Base-by-base conservation (phyloP, 1,139 yeast genomes). In the Blastobotrys capitulatus region DNA sequence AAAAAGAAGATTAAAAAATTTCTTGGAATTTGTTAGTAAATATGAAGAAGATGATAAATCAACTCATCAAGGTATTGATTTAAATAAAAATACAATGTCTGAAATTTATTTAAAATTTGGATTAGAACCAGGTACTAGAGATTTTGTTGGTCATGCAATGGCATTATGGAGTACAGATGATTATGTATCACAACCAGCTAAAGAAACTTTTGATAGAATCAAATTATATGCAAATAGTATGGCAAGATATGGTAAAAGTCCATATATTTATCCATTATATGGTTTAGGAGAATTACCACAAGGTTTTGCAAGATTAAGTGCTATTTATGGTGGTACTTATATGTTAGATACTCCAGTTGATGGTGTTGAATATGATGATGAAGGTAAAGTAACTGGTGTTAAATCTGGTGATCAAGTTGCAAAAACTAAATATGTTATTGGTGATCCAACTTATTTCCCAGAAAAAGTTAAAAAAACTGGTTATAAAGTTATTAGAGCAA, bases 251-350 rank as follows among this genome's bases (percentile, higher is more conserved):
- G 98, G 98, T 52, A 92, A 90, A 69, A 87, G 97, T 10, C 98
- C 98, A 10, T 92, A 92, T 68, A 79, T 92, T 56, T 92, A 92
- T 67, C 99, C 99, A 46, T 75, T 92, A 62, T 92, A 92, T 66
- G 99, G 99, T 10, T 77, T 94, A 53, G 98, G 99, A 46, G 99
- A 92, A 69, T 77, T 92, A 54, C 99, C 99, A 18, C 99, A 92
- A 71, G 98, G 97, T 13, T 92, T 92, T 74, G 97, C 98, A 16
- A 80, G 99, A 67, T 79, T 92, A 58, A 84, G 96, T 41, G 98
- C 98, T 39, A 92, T 92, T 58, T 90, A 92, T 63, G 99, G 99
- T 57, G 98, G 99, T 63, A 92, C 98, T 32, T 92, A 89, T 67
- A 94, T 92, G 98, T 80, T 92, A 65, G 96, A 89, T 67, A 90